phyloP scores from a whole-genome alignment of 2,329 filamentous ascomycete species.

The Fusarium palustre region DNA sequence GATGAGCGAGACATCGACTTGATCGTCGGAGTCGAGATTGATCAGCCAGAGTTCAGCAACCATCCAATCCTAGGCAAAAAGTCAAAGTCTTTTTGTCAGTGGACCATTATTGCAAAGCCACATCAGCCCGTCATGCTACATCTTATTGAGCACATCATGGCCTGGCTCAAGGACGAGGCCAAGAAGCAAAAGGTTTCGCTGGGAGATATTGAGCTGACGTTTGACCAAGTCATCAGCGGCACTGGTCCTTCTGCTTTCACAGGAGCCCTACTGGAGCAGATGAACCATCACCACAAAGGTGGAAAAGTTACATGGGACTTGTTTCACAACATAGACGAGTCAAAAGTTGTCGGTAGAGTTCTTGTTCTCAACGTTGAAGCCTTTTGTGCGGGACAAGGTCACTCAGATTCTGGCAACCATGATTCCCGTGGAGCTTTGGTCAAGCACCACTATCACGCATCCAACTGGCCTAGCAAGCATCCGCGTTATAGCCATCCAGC shows the following conservation, averaged over 20 bases:
- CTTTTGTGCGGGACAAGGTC: constrained; percentile 78
- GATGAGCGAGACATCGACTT: constrained; percentile 74
- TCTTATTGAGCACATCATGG: constrained; percentile 75
- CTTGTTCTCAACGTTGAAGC: constrained; percentile 77
- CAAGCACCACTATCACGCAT: constrained; percentile 81
- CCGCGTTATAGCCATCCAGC: constrained; percentile 75
- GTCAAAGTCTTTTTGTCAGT: constrained; percentile 78
- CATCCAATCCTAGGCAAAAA: constrained; percentile 76
- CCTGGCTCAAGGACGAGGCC: constrained; percentile 72
- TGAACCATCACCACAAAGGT: constrained; percentile 60
- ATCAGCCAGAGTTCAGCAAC: constrained; percentile 72
- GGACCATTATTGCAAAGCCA: constrained; percentile 79
- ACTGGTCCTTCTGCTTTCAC: constrained; percentile 80
- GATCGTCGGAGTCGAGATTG: constrained; percentile 77
- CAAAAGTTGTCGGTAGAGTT: constrained; percentile 71
- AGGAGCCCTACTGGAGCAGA: constrained; percentile 71
- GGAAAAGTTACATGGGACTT: constrained; percentile 67
- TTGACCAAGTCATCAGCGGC: constrained; percentile 78
- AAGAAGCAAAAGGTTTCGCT: constrained; percentile 69
- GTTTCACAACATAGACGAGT: constrained; percentile 75
- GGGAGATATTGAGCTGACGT: constrained; percentile 72
- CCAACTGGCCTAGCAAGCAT: constrained; percentile 75
- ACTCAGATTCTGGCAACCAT: constrained; percentile 79
- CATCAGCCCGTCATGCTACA: constrained; percentile 74
- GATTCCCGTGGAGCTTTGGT: constrained; percentile 73